These are phyloP conservation scores for Bonia amplexicaulis DNA, from an alignment of 176 grass and related monocot species.

Conservation along the genomic window DNA sequence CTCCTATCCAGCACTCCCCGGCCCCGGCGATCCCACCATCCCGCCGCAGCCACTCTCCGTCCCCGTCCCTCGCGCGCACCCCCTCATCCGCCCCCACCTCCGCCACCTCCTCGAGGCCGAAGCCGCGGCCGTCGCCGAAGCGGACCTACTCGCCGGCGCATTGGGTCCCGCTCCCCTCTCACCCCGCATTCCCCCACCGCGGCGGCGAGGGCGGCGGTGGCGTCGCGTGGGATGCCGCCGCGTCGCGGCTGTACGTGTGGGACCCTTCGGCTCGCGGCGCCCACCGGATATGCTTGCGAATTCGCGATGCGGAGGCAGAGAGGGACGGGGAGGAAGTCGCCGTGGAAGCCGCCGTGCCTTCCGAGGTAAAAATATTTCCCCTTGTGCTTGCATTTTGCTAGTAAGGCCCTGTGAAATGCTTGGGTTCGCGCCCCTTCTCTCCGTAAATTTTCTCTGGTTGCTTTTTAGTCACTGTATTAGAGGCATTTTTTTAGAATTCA, in stretches of 20 bases:
- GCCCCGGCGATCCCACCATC: constrained; percentile 7
- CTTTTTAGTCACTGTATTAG: neutral
- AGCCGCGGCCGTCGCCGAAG: constrained; percentile 36
- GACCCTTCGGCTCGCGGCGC: constrained; percentile 41
- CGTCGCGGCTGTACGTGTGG: constrained; percentile 75
- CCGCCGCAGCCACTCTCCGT: constrained; percentile 35
- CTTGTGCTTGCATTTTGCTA: neutral
- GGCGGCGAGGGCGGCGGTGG: constrained; percentile 2
- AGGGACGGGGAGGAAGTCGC: constrained; percentile 36
- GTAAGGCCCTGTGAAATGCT: neutral
- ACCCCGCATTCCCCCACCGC: constrained; percentile 30
- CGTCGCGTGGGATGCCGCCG: constrained; percentile 60
- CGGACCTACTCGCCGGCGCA: constrained; percentile 41
- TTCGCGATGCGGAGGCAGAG: constrained; percentile 45
- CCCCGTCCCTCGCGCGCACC: constrained; percentile 46
- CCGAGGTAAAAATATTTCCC: constrained; percentile 50
- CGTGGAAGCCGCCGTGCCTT: constrained; percentile 71
- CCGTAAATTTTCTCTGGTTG: neutral
- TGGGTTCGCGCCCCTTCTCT: neutral
- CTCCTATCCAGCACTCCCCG: constrained; percentile 30
- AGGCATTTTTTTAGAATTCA: neutral
- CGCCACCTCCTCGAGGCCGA: constrained; percentile 35
- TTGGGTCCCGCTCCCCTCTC: constrained; percentile 44
- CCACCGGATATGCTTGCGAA: constrained; percentile 64
- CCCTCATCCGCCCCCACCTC: constrained; percentile 34